Base-by-base conservation (phyloP, 2,329 filamentous ascomycete species). In the Pseudogymnoascus sp. region DNA sequence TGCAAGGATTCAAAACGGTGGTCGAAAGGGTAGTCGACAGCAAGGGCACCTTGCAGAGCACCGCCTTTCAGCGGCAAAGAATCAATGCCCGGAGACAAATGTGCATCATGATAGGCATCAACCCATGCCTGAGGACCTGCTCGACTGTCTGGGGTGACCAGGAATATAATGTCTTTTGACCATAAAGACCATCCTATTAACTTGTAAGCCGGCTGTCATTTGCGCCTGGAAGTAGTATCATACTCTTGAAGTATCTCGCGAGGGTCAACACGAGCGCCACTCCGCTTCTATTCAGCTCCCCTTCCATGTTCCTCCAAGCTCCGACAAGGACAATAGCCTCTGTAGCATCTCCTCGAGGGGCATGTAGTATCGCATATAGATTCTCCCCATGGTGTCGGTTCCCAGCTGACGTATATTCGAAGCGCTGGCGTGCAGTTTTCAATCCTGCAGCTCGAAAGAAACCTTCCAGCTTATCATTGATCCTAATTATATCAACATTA, bases 131-230 rank as follows among this genome's bases (percentile, higher is more conserved):
- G 93, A 0, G 92, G 91, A 0, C 93, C 95, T 10, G 90, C 89
- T 64, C 88, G 89, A 74, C 91, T 96, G 76, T 99, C 95, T 0
- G 90, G 88, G 0, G 95, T 88, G 56, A 99, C 83, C 5, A 99
- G 78, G 69, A 99, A 86, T 64, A 99, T 93, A 69, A 99, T 96
- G 74, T 99, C 95, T 76, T 99, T 99, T 64, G 93, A 97, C 95
- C 95, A 99, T 28, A 99, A 82, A 62, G 92, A 97, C 95, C 95
- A 99, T 69, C 89, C 85, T 87, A 64, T 59, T 25, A 25, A 60
- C n/a, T 16, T 12, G 23, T 68, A 63, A 67, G 64, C 63, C 28
- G 21, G 6, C 3, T 44, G 59, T 38, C 14, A 18, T 59, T 34
- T 59, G 2, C 4, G 23, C 18, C 16, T 44, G 37, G 14, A 12